Evolutionary conservation across 2,329 filamentous ascomycete genomes (phyloP), one percentile per base, ranked within the genome.

Genomic region (Emericellopsis atlantica): DNA sequence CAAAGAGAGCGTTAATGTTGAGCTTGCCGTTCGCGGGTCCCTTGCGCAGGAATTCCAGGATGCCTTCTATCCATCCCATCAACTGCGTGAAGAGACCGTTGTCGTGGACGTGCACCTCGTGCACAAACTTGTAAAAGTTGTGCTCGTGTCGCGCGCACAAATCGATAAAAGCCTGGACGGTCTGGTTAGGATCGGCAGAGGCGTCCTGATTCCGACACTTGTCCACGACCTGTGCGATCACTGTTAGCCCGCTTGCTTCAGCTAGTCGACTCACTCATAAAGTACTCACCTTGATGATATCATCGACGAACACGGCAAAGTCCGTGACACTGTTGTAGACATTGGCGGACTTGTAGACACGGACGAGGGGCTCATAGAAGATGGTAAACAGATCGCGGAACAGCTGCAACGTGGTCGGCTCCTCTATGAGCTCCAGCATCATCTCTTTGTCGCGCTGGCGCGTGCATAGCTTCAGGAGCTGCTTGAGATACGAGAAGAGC

Each of bases 91-190:
- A 98, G 1, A 98, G 75, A 1, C 92, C 92, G 47, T 98, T 94
- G 58, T 98, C 92, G 53, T 98, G 90, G 6, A 85, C 80, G 56
- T 98, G 92, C 1, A 98, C 90, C 62, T 98, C 92, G 59, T 98
- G 92, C 4, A 98, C 84, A 58, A 98, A 98, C 59, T 95, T 96
- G 73, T 96, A 98, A 57, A 98, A 90, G 62, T 94, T 94, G 57
- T 93, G 79, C 61, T 98, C 87, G 58, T 98, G 92, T 35, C 92
- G 79, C 49, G 86, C 83, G 60, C 92, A 98, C 18, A 98, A 74
- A 55, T 98, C 92, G 54, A 98, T 98, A 55, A 98, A 98, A 14
- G 88, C 83, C 58, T 98, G 92, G 1, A 98, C 92, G 0, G 92
- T 98, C 66, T 95, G 89, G 58, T 98, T 98, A 5, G 92, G 92